These are phyloP conservation scores for Lactuca saligna DNA, from an alignment of 129 eudicot species.

Conservation along the genomic window DNA sequence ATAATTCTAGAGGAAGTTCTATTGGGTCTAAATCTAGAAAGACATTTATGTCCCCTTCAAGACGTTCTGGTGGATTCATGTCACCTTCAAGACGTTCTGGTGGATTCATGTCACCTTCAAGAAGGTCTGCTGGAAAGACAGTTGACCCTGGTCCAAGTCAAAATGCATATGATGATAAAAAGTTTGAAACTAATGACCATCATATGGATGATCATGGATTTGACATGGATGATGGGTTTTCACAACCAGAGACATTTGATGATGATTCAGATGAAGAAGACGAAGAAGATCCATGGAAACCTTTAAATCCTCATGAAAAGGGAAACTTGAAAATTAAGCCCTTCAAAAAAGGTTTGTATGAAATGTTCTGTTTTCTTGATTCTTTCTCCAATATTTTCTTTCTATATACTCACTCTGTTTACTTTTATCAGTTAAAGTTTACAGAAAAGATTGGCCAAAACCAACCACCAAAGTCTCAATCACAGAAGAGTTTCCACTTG, in stretches of 20 bases:
- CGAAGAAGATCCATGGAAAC: conserved; percentile 94
- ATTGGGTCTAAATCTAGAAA: conserved; percentile 57
- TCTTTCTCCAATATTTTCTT: neutral
- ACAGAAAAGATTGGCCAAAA: conserved; percentile 33
- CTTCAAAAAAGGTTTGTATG: conserved; percentile 58
- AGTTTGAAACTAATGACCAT: conserved; percentile 33
- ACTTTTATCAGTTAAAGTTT: conserved; percentile 59
- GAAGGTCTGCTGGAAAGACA: conserved; percentile 42
- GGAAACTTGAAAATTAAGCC: conserved; percentile 89
- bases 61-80: conserved; percentile 55
- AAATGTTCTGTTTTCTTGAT: neutral
- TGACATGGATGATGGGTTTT: conserved; percentile 56
- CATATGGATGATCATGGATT: conserved; percentile 36
- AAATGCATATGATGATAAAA: conserved; percentile 39
- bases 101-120: conserved; percentile 44
- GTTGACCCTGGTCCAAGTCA: conserved; percentile 34
- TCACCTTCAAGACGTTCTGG: conserved; percentile 57
- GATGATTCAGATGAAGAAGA: conserved; percentile 52
- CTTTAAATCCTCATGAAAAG: conserved; percentile 89
- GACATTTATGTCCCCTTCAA: conserved; percentile 63
- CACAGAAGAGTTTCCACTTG: conserved; percentile 70
- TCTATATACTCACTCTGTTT: conserved; percentile 2
- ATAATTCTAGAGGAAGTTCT: conserved; percentile 52
- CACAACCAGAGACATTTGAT: conserved; percentile 46
- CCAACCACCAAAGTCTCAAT: conserved; percentile 36